These are phyloP conservation scores for Gnaphalium uliginosum DNA, from an alignment of 129 eudicot species.

Conservation along the genomic window DNA sequence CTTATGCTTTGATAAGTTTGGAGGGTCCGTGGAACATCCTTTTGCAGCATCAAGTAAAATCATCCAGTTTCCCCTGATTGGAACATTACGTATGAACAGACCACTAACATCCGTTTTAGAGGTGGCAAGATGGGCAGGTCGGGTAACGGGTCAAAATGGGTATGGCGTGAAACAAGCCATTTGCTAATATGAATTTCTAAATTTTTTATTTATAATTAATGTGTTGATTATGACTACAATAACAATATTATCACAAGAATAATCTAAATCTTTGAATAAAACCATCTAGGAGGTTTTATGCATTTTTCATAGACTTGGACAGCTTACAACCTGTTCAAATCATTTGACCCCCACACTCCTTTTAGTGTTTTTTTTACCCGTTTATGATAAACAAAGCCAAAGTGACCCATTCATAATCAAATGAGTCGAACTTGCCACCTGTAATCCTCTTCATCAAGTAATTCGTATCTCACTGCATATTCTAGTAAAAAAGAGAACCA, in stretches of 20 bases:
- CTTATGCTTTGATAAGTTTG: slow-evolving; percentile 68
- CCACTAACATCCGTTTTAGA: slow-evolving; percentile 12
- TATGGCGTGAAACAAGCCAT: not conserved
- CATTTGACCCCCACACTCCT: not conserved
- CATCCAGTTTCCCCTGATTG: slow-evolving; percentile 76
- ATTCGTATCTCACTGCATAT: not conserved
- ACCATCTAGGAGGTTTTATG: not conserved
- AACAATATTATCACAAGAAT: no score
- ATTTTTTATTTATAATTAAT: no score
- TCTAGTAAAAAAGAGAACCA: not conserved
- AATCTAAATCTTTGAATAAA: not conserved
- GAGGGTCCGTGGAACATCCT: slow-evolving; percentile 88
- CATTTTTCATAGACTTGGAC: not conserved
- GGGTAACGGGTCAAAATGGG: not conserved
- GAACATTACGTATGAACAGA: slow-evolving; percentile 14
- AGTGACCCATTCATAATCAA: not conserved
- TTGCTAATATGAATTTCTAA: not conserved
- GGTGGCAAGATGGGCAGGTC: not conserved
- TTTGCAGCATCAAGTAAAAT: slow-evolving; percentile 96
- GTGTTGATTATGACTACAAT: not conserved
- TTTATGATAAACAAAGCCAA: not conserved
- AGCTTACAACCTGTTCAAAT: not conserved
- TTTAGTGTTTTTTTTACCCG: not conserved
- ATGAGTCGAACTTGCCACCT: not conserved
- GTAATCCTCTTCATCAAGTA: slow-evolving; percentile 7